Evolutionary conservation across 495 filamentous ascomycete species (phyloP), one percentile per base, ranked within the genome.

Genomic region (Patellaria atrata): DNA sequence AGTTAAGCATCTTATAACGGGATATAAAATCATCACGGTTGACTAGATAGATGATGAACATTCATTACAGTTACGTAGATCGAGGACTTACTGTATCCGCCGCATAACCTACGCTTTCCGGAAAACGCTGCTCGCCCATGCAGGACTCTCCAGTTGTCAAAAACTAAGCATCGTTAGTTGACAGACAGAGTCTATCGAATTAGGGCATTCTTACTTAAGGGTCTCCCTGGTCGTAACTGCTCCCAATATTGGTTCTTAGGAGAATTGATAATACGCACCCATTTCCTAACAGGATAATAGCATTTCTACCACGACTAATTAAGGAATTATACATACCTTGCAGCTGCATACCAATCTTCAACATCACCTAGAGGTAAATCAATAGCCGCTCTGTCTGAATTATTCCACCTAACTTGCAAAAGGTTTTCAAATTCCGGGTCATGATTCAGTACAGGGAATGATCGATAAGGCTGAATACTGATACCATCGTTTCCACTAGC

Each of bases 61-160:
- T 27, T 26, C 22, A 46, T 16, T 16, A 38, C 13, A 3, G 5
- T 19, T 14, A 21, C 15, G 20, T 17, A 16, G 26, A 6, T 24
- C 30, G 11, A 13, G 21, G 33, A 73, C 77, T 60, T 58, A 85
- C 79, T 75, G 52, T 93, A 92, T 12, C 68, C 87, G 40, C 87
- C 87, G 53, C 82, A 91, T 55, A 96, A 78, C 44, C 84, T 74
- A 44, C 87, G 63, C 48, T 77, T 77, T 12, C 87, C 87, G 5
- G 70, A 77, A 48, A 93, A 96, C 10, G 71, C 67, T 14, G 70
- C 68, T 42, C 87, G 64, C 3, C 84, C 87, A 55, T 96, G 87
- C 29, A 96, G 56, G 37, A 92, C 82, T 39, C 87, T 68, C 85
- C 85, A 94, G 50, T 96, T 94, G 54, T 96, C 82, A 52, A 96